phyloP scores from a whole-genome alignment of 1,284 basidiomycete genomes.

The Leccinum fallax region DNA sequence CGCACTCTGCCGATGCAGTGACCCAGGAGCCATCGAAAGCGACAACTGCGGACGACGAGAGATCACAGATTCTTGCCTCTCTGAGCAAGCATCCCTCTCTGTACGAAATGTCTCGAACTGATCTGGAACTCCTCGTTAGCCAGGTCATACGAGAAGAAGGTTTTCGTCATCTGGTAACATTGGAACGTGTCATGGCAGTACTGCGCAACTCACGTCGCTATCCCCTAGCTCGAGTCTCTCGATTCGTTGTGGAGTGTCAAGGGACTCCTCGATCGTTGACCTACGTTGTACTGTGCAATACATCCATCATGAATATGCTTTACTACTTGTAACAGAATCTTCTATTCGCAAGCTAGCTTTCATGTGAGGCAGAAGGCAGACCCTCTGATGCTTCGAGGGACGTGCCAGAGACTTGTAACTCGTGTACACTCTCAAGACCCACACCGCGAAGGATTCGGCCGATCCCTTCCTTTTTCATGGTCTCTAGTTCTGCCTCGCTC shows the following conservation, averaged over 20 bases:
- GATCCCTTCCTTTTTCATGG: constrained; percentile 62
- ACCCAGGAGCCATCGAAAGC: constrained; percentile 6
- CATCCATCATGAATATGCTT: constrained; percentile 1
- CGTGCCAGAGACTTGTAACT: constrained; percentile 53
- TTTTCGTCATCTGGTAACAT: constrained; percentile 50
- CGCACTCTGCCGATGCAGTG: constrained; percentile 6
- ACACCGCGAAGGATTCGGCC: constrained; percentile 62
- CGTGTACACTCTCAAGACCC: constrained; percentile 64
- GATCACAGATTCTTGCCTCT: constrained; percentile 36
- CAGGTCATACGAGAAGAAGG: constrained; percentile 60
- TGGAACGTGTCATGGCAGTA: constrained; percentile 1
- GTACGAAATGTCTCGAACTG: constrained; percentile 47
- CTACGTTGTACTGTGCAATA: not conserved
- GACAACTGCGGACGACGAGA: constrained; percentile 9
- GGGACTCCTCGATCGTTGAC: constrained; percentile 37
- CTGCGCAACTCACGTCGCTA: constrained; percentile 20
- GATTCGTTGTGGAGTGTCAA: constrained; percentile 42
- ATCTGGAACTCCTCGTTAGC: constrained; percentile 51
- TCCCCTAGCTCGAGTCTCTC: constrained; percentile 43
- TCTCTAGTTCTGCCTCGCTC: constrained; percentile 71
- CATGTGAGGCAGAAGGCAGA: not conserved
- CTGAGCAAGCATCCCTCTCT: constrained; percentile 45
- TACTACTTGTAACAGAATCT: not conserved
- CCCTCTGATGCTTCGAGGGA: constrained; percentile 31
- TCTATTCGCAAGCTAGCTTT: constrained; percentile 5